These are phyloP conservation scores for Backusella parvicylindrica DNA, from an alignment of 192 early-diverging fungal genomes.

Conservation along the genomic window DNA sequence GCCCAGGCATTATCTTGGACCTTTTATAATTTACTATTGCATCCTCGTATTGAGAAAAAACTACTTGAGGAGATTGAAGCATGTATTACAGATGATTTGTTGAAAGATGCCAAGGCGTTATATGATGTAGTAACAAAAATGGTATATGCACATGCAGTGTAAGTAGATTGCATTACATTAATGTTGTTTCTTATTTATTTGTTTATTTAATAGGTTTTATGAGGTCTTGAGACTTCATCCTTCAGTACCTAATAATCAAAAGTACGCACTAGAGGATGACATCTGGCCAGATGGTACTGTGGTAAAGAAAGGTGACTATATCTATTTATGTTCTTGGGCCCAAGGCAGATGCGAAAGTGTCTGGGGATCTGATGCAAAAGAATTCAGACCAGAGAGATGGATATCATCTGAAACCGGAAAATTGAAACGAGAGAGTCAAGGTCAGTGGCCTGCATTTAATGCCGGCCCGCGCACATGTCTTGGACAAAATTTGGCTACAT, in stretches of 20 bases:
- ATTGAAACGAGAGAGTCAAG: conserved; percentile 23
- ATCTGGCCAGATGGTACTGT: conserved; percentile 44
- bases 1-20: conserved; percentile 44
- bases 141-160: conserved; percentile 34
- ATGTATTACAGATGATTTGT: conserved; percentile 14
- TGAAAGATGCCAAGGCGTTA: conserved; percentile 12
- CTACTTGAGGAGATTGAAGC: conserved; percentile 35
- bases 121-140: conserved; percentile 28
- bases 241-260: conserved; percentile 41
- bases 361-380: conserved; percentile 39
- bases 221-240: conserved; percentile 40
- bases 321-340: conserved; percentile 31
- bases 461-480: conserved; percentile 46
- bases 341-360: conserved; percentile 32
- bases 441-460: conserved; percentile 49
- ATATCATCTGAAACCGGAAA: conserved; percentile 23
- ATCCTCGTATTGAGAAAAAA: conserved; percentile 38
- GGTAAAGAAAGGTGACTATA: conserved; percentile 37
- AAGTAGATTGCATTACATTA: background rate
- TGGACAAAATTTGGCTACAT: conserved; percentile 39
- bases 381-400: conserved; percentile 46
- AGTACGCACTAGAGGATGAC: conserved; percentile 39
- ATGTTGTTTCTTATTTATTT: background rate
- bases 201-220: background rate
- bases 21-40: conserved; percentile 36